Evolutionary conservation across 2,329 filamentous ascomycete genomes (phyloP).

Genomic region (Ascochyta koolunga): DNA sequence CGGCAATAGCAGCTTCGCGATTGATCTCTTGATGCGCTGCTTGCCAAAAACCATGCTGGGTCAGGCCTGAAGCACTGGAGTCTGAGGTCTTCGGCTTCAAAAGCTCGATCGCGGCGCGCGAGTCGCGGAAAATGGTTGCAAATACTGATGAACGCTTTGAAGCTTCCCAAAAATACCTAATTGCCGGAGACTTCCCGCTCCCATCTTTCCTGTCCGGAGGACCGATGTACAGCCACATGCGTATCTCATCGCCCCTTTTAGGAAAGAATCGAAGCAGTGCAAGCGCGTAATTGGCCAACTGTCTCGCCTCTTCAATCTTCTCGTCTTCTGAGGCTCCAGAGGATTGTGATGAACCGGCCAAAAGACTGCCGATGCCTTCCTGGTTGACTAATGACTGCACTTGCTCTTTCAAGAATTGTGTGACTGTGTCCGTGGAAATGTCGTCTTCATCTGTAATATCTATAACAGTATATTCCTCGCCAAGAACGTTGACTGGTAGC

Average conservation of each 20-base stretch:
- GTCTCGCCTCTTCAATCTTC: constrained; percentile 66
- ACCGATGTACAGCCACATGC: constrained; percentile 90
- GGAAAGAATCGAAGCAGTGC: constrained; percentile 88
- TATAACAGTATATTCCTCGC: constrained; percentile 50
- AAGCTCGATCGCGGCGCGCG: constrained; percentile 63
- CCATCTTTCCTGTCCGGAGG: constrained; percentile 57
- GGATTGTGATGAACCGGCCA: constrained; percentile 53
- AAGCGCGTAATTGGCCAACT: constrained; percentile 84
- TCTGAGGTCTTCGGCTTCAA: constrained; percentile 52
- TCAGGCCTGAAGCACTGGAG: constrained; percentile 17
- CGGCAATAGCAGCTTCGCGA: constrained; percentile 54
- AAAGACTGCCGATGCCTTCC: constrained; percentile 70
- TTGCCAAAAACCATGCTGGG: constrained; percentile 41
- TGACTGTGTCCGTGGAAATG: constrained; percentile 34
- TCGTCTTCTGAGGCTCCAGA: constrained; percentile 45
- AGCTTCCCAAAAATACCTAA: constrained; percentile 85
- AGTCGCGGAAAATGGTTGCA: constrained; percentile 61
- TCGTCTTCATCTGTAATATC: constrained; percentile 37
- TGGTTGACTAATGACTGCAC: constrained; percentile 76
- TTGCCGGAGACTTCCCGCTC: constrained; percentile 62
- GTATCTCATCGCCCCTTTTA: constrained; percentile 79
- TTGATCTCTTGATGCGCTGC: constrained; percentile 39
- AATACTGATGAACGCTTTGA: constrained; percentile 65
- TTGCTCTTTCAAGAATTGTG: constrained; percentile 65
- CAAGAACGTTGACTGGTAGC: constrained; percentile 61